phyloP scores from a whole-genome alignment of 495 filamentous ascomycete genomes.

The Penicillium mononematosum region DNA sequence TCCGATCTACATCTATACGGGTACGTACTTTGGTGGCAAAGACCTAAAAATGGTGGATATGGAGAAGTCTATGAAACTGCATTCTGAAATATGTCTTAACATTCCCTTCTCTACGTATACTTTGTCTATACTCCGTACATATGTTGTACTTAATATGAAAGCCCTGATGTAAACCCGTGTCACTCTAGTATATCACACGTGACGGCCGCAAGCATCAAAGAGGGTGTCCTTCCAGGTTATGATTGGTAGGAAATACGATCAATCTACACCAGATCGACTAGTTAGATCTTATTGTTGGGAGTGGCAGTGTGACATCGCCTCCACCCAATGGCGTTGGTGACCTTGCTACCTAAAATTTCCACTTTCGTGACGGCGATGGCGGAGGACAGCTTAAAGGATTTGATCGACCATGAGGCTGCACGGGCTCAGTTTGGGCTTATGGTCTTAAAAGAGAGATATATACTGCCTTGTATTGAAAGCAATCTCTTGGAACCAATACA shows the following conservation, averaged over 20 bases:
- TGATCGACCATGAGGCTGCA: background rate
- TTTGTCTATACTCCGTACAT: background rate
- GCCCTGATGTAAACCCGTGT: background rate
- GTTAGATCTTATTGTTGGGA: too few species aligned
- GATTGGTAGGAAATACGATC: too few species aligned
- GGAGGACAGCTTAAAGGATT: background rate
- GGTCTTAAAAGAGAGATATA: background rate
- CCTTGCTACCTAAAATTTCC: background rate
- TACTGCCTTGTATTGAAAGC: too few species aligned
- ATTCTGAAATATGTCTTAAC: background rate
- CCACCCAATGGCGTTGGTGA: background rate
- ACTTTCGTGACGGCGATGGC: background rate
- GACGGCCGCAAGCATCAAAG: background rate
- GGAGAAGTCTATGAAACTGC: background rate
- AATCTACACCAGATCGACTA: too few species aligned
- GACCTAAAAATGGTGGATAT: constrained; percentile 1
- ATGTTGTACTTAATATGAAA: background rate
- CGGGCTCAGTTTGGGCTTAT: too few species aligned
- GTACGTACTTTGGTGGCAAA: constrained; percentile 11
- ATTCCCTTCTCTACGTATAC: background rate
- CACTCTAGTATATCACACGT: background rate
- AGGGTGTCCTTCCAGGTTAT: too few species aligned
- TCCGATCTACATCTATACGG: constrained; percentile 9
- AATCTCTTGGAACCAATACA: background rate
- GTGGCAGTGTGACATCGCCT: background rate